Base-by-base conservation (phyloP, 202 grass and related monocot species). In the Dendrocalamus latiflorus region DNA sequence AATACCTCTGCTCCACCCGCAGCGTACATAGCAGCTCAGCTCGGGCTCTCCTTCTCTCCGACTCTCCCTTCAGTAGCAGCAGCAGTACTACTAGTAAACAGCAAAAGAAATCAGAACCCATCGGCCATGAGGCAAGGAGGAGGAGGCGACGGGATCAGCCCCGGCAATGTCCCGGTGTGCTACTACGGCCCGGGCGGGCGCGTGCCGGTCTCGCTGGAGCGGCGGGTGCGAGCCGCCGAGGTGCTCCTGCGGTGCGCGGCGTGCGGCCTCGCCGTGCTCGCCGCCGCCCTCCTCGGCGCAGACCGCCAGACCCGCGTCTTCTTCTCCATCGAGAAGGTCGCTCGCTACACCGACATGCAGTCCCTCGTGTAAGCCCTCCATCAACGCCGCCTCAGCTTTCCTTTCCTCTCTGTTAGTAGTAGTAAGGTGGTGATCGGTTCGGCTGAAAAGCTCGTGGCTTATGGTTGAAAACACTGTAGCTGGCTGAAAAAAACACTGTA, bases 291-390 rank as follows among this genome's bases (percentile, higher is more conserved):
- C 33, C 50, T 93, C 21, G 86, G 38, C 36, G 65, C 77, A 18
- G 87, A 92, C 79, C 58, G 83, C 47, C 91, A 98, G 87, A 79
- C 90, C 33, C 86, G 64, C 65, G 53, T 26, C 82, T 67, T 98
- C 85, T 89, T 98, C 89, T 90, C 96, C 57, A 22, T 95, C 72
- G 26, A 90, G 81, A 91, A 86, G 93, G 79, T 78, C 74, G 96
- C 96, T 74, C 89, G 76, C 8, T 98, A 89, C 89, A 93, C 91
- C 54, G 87, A 95, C 64, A 89, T 93, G 87, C 94, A 95, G 78
- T 79, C 91, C 50, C 72, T 98, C 72, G 91, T 87, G 96, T 98
- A 90, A 93, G 93, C 72, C 47, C 51, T 72, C 13, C 15, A 18
- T 59, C 49, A 30, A 6, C 49, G 12, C 47, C 28, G 3, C 55